Percentiles rank a stretch among this genome's conserved stretches.
phyloP scores from a whole-genome alignment of 768 basidiomycete species.

The Boletus tylopilopsis region DNA sequence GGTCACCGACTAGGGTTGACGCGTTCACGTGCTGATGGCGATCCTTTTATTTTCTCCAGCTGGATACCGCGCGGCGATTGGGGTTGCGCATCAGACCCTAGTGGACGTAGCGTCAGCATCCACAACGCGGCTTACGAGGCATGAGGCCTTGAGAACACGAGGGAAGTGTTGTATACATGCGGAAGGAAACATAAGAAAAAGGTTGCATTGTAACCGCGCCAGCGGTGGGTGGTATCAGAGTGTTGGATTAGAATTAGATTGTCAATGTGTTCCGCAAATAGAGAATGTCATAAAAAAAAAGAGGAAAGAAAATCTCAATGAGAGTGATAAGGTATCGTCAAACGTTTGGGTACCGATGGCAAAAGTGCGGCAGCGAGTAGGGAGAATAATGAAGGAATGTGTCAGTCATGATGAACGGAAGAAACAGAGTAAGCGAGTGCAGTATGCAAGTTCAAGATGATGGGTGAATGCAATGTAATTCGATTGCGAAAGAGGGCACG shows the following conservation, averaged over 20 bases:
- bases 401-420: constrained; percentile 28
- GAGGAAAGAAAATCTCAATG: constrained; percentile 19
- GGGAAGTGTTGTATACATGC: constrained; percentile 20
- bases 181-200: background rate
- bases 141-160: constrained; percentile 13
- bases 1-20: constrained; percentile 23
- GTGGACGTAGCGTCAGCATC: constrained; percentile 91
- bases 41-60: constrained; percentile 38
- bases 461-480: constrained; percentile 19
- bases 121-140: constrained; percentile 84
- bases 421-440: constrained; percentile 29
- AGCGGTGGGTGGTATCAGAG: constrained; percentile 26
- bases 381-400: constrained; percentile 26
- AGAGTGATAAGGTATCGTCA: constrained; percentile 36
- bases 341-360: constrained; percentile 25
- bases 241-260: constrained; percentile 25
- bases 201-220: constrained; percentile 20
- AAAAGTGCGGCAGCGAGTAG: constrained; percentile 18
- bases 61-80: constrained; percentile 97
- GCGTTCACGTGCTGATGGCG: constrained; percentile 10
- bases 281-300: constrained; percentile 33
- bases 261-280: constrained; percentile 36
- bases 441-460: constrained; percentile 22
- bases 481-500: constrained; percentile 18
- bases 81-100: constrained; percentile 94